Conservation (phyloP, 176 grass and related monocot genomes). For the Triticum monococcum region DNA sequence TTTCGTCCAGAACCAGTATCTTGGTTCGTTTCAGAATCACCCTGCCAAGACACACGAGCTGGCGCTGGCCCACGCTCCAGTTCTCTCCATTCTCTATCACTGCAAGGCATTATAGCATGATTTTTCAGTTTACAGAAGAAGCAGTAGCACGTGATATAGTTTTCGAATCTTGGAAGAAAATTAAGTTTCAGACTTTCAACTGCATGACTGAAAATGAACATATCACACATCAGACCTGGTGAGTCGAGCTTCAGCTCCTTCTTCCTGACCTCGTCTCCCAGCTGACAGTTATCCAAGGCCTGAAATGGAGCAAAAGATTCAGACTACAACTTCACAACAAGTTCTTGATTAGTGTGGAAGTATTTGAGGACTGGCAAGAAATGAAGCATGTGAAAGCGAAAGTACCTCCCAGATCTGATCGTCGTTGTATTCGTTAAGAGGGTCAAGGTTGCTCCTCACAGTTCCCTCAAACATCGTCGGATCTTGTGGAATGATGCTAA, state of each 20-base stretch:
- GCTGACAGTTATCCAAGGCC: constrained; percentile 74
- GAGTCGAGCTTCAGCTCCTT: constrained; percentile 74
- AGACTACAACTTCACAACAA: background rate
- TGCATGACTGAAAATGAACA: background rate
- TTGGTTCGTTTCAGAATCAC: constrained; percentile 82
- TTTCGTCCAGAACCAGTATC: constrained; percentile 47
- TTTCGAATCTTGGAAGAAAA: background rate
- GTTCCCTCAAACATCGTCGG: constrained; percentile 95
- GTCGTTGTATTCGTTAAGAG: constrained; percentile 74
- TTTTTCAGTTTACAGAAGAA: background rate
- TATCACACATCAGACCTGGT: constrained; percentile 40
- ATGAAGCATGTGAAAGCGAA: background rate
- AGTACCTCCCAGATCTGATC: constrained; percentile 84
- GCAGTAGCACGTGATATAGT: background rate
- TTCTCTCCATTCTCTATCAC: constrained; percentile 94
- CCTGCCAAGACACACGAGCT: constrained; percentile 72
- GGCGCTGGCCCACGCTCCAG: constrained; percentile 66
- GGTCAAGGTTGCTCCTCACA: constrained; percentile 85
- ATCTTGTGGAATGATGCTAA: constrained; percentile 94
- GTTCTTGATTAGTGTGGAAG: background rate
- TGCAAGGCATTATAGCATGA: constrained; percentile 30
- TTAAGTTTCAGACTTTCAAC: background rate
- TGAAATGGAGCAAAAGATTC: constrained; percentile 12
- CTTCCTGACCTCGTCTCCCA: constrained; percentile 71
- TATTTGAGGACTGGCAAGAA: background rate